Conservation (phyloP, 2,329 filamentous ascomycete species). For the Botrytis pseudocinerea region DNA sequence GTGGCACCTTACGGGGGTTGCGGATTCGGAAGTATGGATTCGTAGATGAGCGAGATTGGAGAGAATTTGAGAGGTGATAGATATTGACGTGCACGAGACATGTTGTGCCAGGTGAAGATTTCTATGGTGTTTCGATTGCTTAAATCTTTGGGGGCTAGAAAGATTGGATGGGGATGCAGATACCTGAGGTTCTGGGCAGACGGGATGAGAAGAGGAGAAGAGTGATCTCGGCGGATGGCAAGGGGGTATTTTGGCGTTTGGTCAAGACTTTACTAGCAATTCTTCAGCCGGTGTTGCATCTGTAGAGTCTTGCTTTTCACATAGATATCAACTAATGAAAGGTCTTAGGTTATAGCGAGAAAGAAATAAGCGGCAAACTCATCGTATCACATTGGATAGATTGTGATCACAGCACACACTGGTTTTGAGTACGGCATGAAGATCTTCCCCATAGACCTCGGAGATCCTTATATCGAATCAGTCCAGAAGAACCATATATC, state of each 20-base stretch:
- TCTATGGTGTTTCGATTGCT: neutral
- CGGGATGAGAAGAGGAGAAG: neutral
- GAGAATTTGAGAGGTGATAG: constrained; percentile 12
- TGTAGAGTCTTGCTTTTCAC: neutral
- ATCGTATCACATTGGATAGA: neutral
- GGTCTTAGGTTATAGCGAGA: neutral
- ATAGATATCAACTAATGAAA: neutral
- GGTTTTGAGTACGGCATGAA: neutral
- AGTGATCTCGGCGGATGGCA: neutral
- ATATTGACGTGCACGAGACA: constrained; percentile 5
- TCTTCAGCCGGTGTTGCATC: constrained; percentile 4
- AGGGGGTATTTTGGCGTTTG: neutral
- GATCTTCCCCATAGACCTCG: neutral
- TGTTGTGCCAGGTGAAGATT: neutral
- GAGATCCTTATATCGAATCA: constrained; percentile 2
- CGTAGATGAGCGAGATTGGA: constrained; percentile 10
- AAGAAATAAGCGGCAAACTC: constrained; percentile 6
- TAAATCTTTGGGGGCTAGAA: neutral
- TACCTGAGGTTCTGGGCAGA: neutral
- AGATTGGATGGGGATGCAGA: neutral
- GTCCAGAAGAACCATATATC: neutral
- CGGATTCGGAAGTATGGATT: neutral
- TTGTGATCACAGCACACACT: neutral
- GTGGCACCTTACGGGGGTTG: neutral
- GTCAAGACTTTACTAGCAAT: neutral